These are phyloP conservation scores for Brassica juncea DNA, from an alignment of 345 rosid genomes.

Conservation along the genomic window DNA sequence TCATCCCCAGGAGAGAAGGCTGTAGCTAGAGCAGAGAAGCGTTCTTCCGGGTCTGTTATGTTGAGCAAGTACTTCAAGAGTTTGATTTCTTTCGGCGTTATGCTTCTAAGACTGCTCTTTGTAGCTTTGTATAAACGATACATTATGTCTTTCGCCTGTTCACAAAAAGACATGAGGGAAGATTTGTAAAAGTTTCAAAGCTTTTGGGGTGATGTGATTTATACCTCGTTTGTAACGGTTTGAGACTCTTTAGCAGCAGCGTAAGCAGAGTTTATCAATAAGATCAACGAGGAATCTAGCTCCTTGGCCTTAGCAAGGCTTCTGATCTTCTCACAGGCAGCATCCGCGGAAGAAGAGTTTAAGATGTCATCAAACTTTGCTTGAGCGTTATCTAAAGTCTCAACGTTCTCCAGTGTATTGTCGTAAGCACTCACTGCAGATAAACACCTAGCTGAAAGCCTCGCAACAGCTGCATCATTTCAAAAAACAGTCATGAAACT, in stretches of 20 bases:
- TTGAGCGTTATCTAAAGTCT: slow-evolving; percentile 75
- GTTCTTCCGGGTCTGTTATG: slow-evolving; percentile 91
- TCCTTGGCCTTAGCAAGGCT: slow-evolving; percentile 85
- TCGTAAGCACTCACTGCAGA: slow-evolving; percentile 83
- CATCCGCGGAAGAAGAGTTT: slow-evolving; percentile 72
- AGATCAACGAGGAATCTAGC: slow-evolving; percentile 84
- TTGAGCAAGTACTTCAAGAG: slow-evolving; percentile 80
- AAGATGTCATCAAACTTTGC: slow-evolving; percentile 86
- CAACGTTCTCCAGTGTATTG: slow-evolving; percentile 69
- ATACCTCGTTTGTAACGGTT: slow-evolving; percentile 81
- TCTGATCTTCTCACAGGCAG: slow-evolving; percentile 81
- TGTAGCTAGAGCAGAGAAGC: slow-evolving; percentile 89
- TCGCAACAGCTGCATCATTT: slow-evolving; percentile 63
- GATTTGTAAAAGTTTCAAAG: not conserved
- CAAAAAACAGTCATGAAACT: not conserved
- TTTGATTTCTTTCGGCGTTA: slow-evolving; percentile 86
- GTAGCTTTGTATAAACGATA: slow-evolving; percentile 70
- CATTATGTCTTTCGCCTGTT: slow-evolving; percentile 87
- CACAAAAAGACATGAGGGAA: not conserved
- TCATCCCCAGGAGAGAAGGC: slow-evolving; percentile 82
- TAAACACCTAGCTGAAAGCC: slow-evolving; percentile 85
- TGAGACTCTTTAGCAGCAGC: slow-evolving; percentile 86
- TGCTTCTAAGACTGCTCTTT: slow-evolving; percentile 85
- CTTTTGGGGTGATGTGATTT: not conserved
- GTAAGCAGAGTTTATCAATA: slow-evolving; percentile 81